Evolutionary conservation across 2,329 filamentous ascomycete species (phyloP).

Genomic region (Fusarium compactum): DNA sequence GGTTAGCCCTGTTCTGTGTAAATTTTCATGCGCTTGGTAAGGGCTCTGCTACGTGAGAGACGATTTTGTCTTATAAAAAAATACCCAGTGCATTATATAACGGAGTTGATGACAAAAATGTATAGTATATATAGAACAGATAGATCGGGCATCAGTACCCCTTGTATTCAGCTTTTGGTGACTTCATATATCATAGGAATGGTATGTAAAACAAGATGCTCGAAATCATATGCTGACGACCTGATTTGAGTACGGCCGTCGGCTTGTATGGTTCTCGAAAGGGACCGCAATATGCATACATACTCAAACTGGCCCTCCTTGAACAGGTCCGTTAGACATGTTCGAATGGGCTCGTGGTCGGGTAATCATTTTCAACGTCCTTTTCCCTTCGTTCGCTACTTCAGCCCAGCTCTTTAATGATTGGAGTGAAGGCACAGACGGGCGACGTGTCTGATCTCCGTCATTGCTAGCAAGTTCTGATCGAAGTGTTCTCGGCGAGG

Average conservation of each 20-base stretch:
- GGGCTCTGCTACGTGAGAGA: not conserved
- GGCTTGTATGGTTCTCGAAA: not conserved
- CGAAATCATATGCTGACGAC: not conserved
- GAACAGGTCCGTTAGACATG: conserved; percentile 30
- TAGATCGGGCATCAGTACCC: not conserved
- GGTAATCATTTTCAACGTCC: conserved; percentile 11
- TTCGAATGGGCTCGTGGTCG: conserved; percentile 39
- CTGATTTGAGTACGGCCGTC: conserved; percentile 4
- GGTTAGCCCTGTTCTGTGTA: not conserved
- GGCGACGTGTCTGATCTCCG: conserved; percentile 33
- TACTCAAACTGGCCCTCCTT: conserved; percentile 8
- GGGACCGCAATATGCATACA: not conserved
- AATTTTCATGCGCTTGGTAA: not conserved
- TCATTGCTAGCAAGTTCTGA: conserved; percentile 39
- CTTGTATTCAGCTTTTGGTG: conserved; percentile 28
- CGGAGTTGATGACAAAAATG: conserved; percentile 12
- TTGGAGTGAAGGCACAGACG: conserved; percentile 51
- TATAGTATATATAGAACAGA: not conserved
- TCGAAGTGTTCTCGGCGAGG: conserved; percentile 48
- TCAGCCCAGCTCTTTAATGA: conserved; percentile 57
- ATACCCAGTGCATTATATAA: conserved; percentile 22
- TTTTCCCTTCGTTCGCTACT: conserved; percentile 50
- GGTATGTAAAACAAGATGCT: conserved; percentile 21
- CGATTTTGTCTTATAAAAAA: not conserved
- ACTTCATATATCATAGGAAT: conserved; percentile 5